Evolutionary conservation across 495 filamentous ascomycete species (phyloP), one percentile per base, ranked within the genome.

Genomic region (Elaphomyces granulatus): DNA sequence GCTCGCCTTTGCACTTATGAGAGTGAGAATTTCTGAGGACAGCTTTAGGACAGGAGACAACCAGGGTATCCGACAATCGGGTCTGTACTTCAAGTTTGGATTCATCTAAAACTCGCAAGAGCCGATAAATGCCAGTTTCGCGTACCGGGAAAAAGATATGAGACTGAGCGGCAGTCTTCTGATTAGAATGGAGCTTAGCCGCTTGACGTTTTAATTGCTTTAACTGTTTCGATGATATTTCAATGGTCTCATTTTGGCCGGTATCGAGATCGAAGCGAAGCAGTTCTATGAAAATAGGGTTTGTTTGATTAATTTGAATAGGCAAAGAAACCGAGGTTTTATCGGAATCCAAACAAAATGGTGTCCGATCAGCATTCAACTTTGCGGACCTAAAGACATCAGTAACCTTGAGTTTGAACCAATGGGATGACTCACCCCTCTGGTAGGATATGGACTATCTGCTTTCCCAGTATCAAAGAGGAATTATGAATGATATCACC

Each of bases 371-470:
- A 10, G 88, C 85, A 54, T 96, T 96, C 36, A 98, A 64, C 34
- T 81, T 66, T 9, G 83, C 90, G 42, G 87, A 92, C 3, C 84
- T 87, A 50, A n/a, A 32, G 33, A 43, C 8, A 45, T 65, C 41
- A 64, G 61, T 33, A 38, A 17, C 19, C 4, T n/a, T 35, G 19
- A 9, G 18, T 26, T 40, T 41, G 7, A 23, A 14, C 15, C 4
- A 3, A 20, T n/a, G 17, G 17, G 20, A 20, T 34, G 15, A 62
- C 78, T 50, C 56, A 87, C 77, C 90, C 90, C 70, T 98, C 90
- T 2, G 90, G 90, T 19, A 98, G 66, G 54, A 96, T 92, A 52
- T 98, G 86, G 52, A 98, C 86, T 45, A 93, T 88, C 61, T 94
- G 85, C 54, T 83, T 87, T 53, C 90, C 90, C 55, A 93, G 70